Evolutionary conservation across 441 rosid genomes (phyloP).

Genomic region (Macaranga tanarius): DNA sequence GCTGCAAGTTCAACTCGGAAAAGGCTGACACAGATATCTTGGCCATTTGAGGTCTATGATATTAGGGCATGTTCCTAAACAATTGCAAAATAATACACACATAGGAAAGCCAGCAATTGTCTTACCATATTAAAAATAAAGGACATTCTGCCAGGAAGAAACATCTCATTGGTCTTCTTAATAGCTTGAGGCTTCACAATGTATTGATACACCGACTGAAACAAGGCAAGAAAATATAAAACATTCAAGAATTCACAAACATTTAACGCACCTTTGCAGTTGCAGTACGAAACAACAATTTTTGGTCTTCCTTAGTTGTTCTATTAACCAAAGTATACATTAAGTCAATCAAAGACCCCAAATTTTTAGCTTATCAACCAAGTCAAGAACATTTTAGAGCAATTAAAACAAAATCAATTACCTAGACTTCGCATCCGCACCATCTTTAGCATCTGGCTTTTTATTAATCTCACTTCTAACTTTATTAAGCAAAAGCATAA

Average conservation of each 20-base stretch:
- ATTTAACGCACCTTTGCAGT: constrained; percentile 65
- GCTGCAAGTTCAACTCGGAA: not conserved
- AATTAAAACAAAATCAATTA: constrained; percentile 20
- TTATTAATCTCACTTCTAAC: constrained; percentile 89
- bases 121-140: constrained; percentile 84
- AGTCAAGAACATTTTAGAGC: too few species aligned
- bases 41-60: not conserved
- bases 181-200: constrained; percentile 84
- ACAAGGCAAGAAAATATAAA: constrained; percentile 9
- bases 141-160: constrained; percentile 95
- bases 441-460: constrained; percentile 80
- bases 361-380: not conserved
- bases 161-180: constrained; percentile 89
- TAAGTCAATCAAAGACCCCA: not conserved
- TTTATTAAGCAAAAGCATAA: constrained; percentile 84
- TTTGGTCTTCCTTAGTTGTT: constrained; percentile 68
- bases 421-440: constrained; percentile 62
- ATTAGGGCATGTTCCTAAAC: not conserved
- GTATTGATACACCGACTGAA: constrained; percentile 87
- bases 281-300: constrained; percentile 74
- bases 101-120: not conserved
- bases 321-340: constrained; percentile 35
- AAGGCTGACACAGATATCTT: not conserved
- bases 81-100: not conserved
- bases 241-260: constrained; percentile 14